These are phyloP conservation scores for Melaleuca alternifolia DNA, from an alignment of 345 rosid species.

Conservation along the genomic window DNA sequence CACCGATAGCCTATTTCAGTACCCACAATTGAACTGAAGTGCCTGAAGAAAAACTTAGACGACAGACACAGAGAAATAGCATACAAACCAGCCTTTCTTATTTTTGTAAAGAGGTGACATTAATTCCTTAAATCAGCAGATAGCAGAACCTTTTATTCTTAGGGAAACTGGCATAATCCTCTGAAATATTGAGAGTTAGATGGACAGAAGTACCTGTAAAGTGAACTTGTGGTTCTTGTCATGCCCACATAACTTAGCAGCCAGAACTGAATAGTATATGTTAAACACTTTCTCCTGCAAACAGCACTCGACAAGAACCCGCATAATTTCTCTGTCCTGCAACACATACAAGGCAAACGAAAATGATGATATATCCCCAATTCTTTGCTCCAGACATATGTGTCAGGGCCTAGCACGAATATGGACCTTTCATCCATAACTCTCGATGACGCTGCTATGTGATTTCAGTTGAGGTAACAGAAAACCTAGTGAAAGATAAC, in stretches of 20 bases:
- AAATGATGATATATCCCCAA: not conserved
- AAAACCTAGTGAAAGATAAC: not conserved
- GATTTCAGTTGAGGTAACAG: not conserved
- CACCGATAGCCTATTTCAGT: not conserved
- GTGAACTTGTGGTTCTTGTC: slow-evolving; percentile 89
- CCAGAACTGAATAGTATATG: slow-evolving; percentile 70
- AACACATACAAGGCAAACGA: not conserved
- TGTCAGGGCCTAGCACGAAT: not conserved
- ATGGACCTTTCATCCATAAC: not conserved
- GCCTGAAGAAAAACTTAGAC: not conserved
- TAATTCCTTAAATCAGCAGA: not conserved
- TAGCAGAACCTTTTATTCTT: not conserved
- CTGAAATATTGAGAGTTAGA: not conserved
- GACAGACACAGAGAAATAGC: not conserved
- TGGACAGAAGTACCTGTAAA: slow-evolving; percentile 43
- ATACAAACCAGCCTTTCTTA: not conserved
- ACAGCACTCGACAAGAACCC: slow-evolving; percentile 87
- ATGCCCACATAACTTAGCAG: slow-evolving; percentile 72
- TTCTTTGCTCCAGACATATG: not conserved
- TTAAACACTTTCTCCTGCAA: slow-evolving; percentile 81
- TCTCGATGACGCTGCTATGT: not conserved
- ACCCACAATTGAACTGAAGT: not conserved
- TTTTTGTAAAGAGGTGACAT: not conserved
- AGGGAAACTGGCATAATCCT: not conserved
- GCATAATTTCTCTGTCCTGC: slow-evolving; percentile 88